Evolutionary conservation across 371 early-diverging fungal species (phyloP).

Genomic region (Mucor racemosus): DNA sequence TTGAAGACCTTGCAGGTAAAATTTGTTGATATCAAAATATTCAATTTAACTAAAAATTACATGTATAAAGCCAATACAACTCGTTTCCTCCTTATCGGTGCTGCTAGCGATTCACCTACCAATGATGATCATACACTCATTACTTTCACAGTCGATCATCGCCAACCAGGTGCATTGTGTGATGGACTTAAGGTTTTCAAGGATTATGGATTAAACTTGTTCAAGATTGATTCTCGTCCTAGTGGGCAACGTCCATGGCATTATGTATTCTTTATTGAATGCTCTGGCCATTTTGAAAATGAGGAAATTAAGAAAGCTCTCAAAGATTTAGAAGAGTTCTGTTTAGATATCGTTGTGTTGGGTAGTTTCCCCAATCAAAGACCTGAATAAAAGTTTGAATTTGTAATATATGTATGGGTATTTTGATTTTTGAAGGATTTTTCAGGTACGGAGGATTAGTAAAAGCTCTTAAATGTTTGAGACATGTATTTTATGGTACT

Average conservation of each 20-base stretch:
- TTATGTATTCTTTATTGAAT: slow-evolving; percentile 91
- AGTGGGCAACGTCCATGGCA: slow-evolving; percentile 85
- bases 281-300: slow-evolving; percentile 79
- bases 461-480: no score
- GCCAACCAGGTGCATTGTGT: slow-evolving; percentile 88
- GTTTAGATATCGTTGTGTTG: slow-evolving; percentile 77
- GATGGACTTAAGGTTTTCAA: slow-evolving; percentile 87
- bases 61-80: slow-evolving; percentile 77
- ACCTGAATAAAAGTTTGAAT: slow-evolving; percentile 34
- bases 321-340: slow-evolving; percentile 67
- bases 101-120: slow-evolving; percentile 72
- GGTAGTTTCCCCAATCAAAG: slow-evolving; percentile 86
- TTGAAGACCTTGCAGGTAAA: slow-evolving; percentile 64
- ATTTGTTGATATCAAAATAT: background rate
- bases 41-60: no score
- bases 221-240: slow-evolving; percentile 93
- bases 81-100: slow-evolving; percentile 87
- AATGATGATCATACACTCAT: slow-evolving; percentile 81
- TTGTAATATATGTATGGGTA: background rate
- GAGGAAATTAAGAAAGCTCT: slow-evolving; percentile 67
- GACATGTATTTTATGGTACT: no score
- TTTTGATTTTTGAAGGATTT: background rate
- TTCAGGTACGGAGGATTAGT: no score
- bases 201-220: slow-evolving; percentile 79
- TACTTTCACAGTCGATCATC: slow-evolving; percentile 88